Base-by-base conservation (phyloP, 1,139 yeast genomes). In the Schwanniomyces etchellsii region DNA sequence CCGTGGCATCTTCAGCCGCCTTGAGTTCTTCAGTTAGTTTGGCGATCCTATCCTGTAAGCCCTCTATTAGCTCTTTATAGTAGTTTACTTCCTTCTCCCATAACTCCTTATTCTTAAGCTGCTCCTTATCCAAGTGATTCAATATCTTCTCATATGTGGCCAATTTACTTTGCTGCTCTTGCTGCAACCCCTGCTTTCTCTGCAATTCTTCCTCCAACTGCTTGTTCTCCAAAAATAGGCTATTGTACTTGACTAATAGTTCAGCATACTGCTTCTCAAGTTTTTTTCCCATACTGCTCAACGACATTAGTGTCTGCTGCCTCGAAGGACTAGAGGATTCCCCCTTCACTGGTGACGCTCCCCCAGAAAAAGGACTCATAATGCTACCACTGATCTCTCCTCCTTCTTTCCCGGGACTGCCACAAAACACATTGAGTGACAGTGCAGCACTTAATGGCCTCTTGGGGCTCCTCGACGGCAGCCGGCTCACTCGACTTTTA, bases 61-160 rank as follows among this genome's bases (percentile, higher is more conserved):
- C 61, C 21, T 50, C 50, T 12, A 62, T 52, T 31, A 53, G 40
- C 29, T 55, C 60, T 36, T 62, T 58, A 41, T 62, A 61, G 35
- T 50, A 54, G 11, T 42, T 31, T 5, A 58, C 41, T 34, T 64
- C 64, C 33, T 54, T 53, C n/a, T 44, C 44, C 28, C 55, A 52
- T 12, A 58, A 37, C 13, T 55, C 57, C 28, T 50, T 53, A 31
- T 51, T 50, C 31, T 52, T 50, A n/a, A 37, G 28, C 32, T 45
- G 42, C 20, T 57, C 60, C 6, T 35, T 42, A 26, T 50, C 48
- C 12, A 48, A 31, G 10, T 40, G 36, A 26, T 47, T 46, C 14
- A 57, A 34, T 21, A 39, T 36, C 24, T 44, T 37, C 38, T 57
- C 60, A 28, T 42, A 50, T 25, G 38, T 48, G 21, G 30, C 16